Evolutionary conservation across 306 rosid genomes (phyloP).

Genomic region (Carpinus viminea): DNA sequence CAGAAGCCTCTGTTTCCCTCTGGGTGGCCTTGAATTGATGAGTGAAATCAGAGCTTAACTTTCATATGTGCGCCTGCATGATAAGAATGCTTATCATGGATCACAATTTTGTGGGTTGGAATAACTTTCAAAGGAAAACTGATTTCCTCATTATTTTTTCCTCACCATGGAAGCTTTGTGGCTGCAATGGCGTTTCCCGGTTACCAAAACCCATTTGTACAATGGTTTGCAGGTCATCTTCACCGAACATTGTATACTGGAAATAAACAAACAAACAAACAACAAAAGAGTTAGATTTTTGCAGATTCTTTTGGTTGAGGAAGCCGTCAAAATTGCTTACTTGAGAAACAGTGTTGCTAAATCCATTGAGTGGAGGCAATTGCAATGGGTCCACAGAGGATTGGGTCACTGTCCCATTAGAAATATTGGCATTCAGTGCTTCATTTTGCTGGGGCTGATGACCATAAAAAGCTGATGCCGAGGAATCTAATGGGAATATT

Average conservation of each 20-base stretch:
- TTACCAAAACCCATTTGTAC: conserved; percentile 86
- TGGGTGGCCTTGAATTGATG: conserved; percentile 42
- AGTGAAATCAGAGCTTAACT: conserved; percentile 65
- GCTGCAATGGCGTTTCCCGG: conserved; percentile 48
- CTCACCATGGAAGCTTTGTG: conserved; percentile 68
- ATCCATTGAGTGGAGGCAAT: conserved; percentile 52
- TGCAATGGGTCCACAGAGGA: conserved; percentile 69
- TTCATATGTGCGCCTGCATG: conserved; percentile 76
- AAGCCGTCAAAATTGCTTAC: conserved; percentile 37
- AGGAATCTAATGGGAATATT: conserved; percentile 73
- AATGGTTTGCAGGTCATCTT: conserved; percentile 78
- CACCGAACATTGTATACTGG: conserved; percentile 72
- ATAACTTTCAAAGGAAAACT: conserved; percentile 28
- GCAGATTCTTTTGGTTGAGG: neutral
- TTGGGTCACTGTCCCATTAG: conserved; percentile 48
- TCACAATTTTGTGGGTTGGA: conserved; percentile 27
- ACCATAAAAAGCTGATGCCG: conserved; percentile 64
- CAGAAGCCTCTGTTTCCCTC: conserved; percentile 46
- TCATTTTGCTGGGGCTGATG: conserved; percentile 58
- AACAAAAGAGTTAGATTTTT: conserved; percentile 1
- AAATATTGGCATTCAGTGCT: conserved; percentile 44
- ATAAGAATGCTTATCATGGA: conserved; percentile 13
- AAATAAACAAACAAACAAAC: conserved; percentile 2
- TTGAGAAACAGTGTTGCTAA: conserved; percentile 48
- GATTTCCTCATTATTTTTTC: conserved; percentile 1